Base-by-base conservation (phyloP, 345 rosid species). In the Stellera chamaejasme region DNA sequence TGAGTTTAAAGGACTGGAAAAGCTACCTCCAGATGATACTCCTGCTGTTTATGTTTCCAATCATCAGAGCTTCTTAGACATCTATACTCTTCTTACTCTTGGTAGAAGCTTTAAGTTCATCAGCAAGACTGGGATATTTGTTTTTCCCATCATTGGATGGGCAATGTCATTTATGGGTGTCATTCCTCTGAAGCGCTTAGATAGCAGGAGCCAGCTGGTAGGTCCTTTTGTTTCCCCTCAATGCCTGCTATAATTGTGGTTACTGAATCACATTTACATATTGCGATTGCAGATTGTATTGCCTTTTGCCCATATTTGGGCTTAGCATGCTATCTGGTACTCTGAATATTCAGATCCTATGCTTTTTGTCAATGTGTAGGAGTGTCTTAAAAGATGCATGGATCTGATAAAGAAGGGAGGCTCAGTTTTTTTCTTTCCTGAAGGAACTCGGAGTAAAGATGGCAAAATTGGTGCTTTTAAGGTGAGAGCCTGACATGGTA, bases 41-140 rank as follows among this genome's bases (percentile, higher is more conserved):
- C 81, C 94, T 55, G 90, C 96, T 43, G 92, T 93, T 2, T 93
- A 84, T 65, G 88, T 87, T 36, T 84, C 99, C 44, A 93, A 93
- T 72, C 99, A 93, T 71, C 97, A 87, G 67, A 93, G 99, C 55
- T 87, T 93, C 72, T 65, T 93, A 19, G 99, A 93, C 74, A 87
- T 87, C 63, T 89, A 81, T 65, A 75, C 90, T 3, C 96, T 93
- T 64, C 81, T 93, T 13, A 87, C 90, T 26, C 77, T 89, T 28
- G 97, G 92, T 16, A 77, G 81, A 72, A 72, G 79, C 82, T 89
- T 71, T 63, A 93, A 87, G 84, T 93, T 93, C 73, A 84, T 89
- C 67, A 89, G 96, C 81, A 93, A 89, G 77, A 83, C 88, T 0
- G 79, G 68, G 26, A 83, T 93, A 70, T 87, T 93, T 68, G 77